phyloP scores from a whole-genome alignment of 2,329 filamentous ascomycete genomes.

The Neoascochyta sp. region DNA sequence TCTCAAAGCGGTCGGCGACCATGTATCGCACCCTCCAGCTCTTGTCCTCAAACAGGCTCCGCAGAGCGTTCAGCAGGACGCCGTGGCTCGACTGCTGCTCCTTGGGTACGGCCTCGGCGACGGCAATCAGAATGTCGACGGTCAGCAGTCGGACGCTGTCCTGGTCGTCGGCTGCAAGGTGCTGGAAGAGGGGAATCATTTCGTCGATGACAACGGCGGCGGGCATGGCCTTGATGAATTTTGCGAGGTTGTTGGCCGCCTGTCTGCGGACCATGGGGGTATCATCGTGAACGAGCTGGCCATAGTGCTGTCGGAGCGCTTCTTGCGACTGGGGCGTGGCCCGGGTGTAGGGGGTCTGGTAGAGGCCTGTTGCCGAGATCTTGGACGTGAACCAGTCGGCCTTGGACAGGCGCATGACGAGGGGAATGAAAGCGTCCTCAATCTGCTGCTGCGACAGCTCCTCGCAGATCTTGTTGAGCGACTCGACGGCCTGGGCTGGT shows the following conservation, averaged over 20 bases:
- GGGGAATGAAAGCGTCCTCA: conserved; percentile 94
- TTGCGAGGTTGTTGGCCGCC: conserved; percentile 91
- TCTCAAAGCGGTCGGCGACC: conserved; percentile 98
- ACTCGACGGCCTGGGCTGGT: conserved; percentile 79
- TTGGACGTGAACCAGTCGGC: conserved; percentile 99
- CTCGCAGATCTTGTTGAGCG: conserved; percentile 97
- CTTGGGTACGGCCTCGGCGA: conserved; percentile 95
- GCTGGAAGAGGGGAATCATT: conserved; percentile 98
- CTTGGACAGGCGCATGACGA: conserved; percentile 93
- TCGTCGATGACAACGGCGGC: conserved; percentile 89
- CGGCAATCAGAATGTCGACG: conserved; percentile 92
- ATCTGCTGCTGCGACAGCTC: conserved; percentile 88
- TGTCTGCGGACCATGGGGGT: conserved; percentile 98
- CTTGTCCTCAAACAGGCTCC: conserved; percentile 96
- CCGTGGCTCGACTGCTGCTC: conserved; percentile 97
- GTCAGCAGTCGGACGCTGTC: conserved; percentile 95
- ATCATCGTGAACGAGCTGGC: conserved; percentile 91
- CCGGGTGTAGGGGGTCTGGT: conserved; percentile 89
- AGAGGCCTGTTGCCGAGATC: conserved; percentile 94
- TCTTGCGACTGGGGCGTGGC: conserved; percentile 85
- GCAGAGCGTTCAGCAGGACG: conserved; percentile 82
- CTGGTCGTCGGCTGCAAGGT: conserved; percentile 93
- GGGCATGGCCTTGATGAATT: conserved; percentile 97
- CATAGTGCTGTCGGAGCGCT: conserved; percentile 86
- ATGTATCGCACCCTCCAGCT: conserved; percentile 99